Conservation (phyloP, 1,284 basidiomycete species). For the Trametes sp. region DNA sequence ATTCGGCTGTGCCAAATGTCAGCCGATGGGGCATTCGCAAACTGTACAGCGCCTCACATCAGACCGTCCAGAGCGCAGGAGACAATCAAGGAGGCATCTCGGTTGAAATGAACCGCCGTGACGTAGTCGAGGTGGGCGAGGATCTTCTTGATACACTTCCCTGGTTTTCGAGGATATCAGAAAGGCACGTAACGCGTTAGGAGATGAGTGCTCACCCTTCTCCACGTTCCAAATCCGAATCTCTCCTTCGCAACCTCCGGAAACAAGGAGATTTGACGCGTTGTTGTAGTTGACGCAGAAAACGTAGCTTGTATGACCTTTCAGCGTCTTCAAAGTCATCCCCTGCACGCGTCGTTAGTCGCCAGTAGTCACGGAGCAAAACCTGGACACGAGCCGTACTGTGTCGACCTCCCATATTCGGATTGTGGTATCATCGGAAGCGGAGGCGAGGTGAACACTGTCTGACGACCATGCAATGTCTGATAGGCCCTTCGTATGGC, state of each 20-base stretch:
- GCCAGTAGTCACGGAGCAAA: not conserved
- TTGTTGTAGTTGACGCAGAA: conserved; percentile 94
- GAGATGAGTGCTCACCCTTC: conserved; percentile 57
- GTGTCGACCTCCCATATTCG: conserved; percentile 87
- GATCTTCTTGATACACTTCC: conserved; percentile 82
- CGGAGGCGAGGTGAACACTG: conserved; percentile 83
- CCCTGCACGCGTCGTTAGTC: conserved; percentile 56
- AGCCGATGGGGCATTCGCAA: not conserved
- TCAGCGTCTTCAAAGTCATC: conserved; percentile 68
- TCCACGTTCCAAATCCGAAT: conserved; percentile 92
- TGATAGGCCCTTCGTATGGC: conserved; percentile 85
- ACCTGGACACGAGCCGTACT: conserved; percentile 49
- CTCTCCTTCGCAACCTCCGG: conserved; percentile 92
- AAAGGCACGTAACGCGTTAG: not conserved
- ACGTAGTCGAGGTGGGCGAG: conserved; percentile 96
- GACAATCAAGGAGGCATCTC: conserved; percentile 91
- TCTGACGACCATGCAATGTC: conserved; percentile 90
- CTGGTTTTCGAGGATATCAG: conserved; percentile 45
- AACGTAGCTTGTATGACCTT: conserved; percentile 88
- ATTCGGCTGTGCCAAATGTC: conserved; percentile 71
- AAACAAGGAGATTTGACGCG: conserved; percentile 87
- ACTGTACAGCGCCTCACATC: conserved; percentile 65
- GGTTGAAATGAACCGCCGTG: conserved; percentile 92
- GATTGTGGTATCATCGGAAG: conserved; percentile 89
- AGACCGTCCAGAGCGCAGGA: conserved; percentile 93